Conservation (phyloP, 2,329 filamentous ascomycete species). For the Phyllosticta ampelicida region DNA sequence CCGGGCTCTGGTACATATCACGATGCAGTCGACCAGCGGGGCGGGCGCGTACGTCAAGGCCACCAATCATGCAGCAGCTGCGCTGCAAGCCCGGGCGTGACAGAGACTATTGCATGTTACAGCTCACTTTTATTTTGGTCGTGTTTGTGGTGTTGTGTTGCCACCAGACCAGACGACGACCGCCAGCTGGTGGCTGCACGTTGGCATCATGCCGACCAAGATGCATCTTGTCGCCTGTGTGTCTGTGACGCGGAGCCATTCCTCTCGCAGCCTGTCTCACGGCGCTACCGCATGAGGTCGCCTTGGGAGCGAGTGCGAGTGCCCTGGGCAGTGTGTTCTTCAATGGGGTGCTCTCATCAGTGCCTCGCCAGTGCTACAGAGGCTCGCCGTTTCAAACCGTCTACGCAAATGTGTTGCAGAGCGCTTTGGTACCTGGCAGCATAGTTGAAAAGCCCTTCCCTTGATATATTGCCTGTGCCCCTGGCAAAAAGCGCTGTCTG, state of each 20-base stretch:
- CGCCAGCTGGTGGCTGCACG: neutral
- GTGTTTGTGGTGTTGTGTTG: neutral
- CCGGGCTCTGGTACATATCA: slow-evolving; percentile 8
- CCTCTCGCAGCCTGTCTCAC: too few species aligned
- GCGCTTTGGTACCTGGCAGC: slow-evolving; percentile 30
- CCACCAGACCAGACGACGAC: neutral
- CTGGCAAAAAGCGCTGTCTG: slow-evolving; percentile 19
- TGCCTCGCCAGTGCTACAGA: slow-evolving; percentile 26
- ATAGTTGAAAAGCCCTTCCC: slow-evolving; percentile 22
- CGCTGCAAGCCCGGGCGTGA: slow-evolving; percentile 7
- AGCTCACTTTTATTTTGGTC: slow-evolving; percentile 5
- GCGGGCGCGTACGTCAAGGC: slow-evolving; percentile 3
- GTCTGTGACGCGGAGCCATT: too few species aligned
- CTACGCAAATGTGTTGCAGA: slow-evolving; percentile 27
- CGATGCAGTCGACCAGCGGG: slow-evolving; percentile 6
- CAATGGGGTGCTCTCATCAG: too few species aligned
- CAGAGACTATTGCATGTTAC: slow-evolving; percentile 4
- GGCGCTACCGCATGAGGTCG: slow-evolving; percentile 25
- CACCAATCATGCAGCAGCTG: slow-evolving; percentile 1
- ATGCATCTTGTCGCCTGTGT: too few species aligned
- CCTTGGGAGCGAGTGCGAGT: slow-evolving; percentile 26
- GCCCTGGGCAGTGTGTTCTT: too few species aligned
- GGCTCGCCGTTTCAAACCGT: slow-evolving; percentile 27
- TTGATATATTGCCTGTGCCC: slow-evolving; percentile 30
- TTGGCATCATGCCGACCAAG: neutral